Conservation (phyloP, 1,139 yeast species). For the Saccharomyces hybrid region DNA sequence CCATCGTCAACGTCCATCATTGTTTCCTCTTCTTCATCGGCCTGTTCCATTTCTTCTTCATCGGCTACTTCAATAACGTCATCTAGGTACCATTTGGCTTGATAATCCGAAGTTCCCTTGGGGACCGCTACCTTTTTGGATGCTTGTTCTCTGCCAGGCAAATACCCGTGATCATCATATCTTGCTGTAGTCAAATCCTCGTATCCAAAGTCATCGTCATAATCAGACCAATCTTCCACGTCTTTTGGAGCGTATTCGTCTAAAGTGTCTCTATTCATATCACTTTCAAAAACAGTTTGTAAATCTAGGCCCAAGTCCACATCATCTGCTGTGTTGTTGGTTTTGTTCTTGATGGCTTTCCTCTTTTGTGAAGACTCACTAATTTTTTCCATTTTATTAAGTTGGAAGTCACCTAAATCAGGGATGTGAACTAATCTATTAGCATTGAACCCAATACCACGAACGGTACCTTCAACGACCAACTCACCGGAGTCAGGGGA, state of each 20-base stretch:
- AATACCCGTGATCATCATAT: constrained; percentile 63
- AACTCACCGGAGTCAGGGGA: constrained; percentile 34
- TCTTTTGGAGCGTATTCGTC: constrained; percentile 62
- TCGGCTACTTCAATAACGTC: constrained; percentile 47
- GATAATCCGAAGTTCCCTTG: constrained; percentile 87
- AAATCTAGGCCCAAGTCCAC: constrained; percentile 18
- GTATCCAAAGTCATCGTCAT: constrained; percentile 39
- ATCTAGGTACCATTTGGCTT: constrained; percentile 84
- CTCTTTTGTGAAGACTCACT: constrained; percentile 19
- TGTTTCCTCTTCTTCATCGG: constrained; percentile 32
- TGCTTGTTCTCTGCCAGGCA: constrained; percentile 37
- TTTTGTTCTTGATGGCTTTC: constrained; percentile 9
- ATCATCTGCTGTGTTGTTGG: constrained; percentile 4
- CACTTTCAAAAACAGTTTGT: constrained; percentile 35
- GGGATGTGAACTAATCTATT: constrained; percentile 79
- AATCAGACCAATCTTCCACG: constrained; percentile 40
- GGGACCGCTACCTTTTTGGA: constrained; percentile 50
- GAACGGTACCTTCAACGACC: constrained; percentile 70
- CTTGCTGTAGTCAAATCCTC: constrained; percentile 49
- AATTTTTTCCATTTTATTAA: constrained; percentile 56
- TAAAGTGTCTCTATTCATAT: constrained; percentile 53
- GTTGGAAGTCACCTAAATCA: constrained; percentile 82
- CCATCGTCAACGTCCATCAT: constrained; percentile 26
- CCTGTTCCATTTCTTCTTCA: constrained; percentile 39
- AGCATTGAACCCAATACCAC: constrained; percentile 79